Evolutionary conservation across 305 asterid genomes (phyloP), one percentile per base, ranked within the genome.

Genomic region (Fraxinus greggii): DNA sequence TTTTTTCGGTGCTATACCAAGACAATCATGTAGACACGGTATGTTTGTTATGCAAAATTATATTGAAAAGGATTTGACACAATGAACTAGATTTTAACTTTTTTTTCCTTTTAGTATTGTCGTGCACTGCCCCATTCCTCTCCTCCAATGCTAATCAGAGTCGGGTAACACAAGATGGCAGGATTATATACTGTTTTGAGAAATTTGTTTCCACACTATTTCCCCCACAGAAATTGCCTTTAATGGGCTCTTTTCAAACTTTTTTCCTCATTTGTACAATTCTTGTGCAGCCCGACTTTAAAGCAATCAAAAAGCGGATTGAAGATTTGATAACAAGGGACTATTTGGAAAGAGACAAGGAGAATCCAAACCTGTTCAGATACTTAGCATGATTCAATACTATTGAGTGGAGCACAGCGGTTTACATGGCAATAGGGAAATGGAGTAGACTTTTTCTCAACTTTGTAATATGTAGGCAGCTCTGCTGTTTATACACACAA

Each of bases 271-370:
- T 69, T 69, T 54, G 23, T 54, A 42, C 31, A 33, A 15, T 38
- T 5, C 61, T 29, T 83, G 13, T 83, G 85, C 91, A 90, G 91
- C 93, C 92, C 33, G 91, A 90, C 79, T 74, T 90, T 59, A 90
- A 81, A 78, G 85, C 84, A 45, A 88, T 92, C 81, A 90, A 90
- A 51, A 89, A 86, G 90, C 65, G 94, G 69, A 90, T 90, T 73
- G 93, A 90, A 79, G 89, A 89, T 80, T 87, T 90, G 40, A 89
- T 89, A 24, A 79, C 86, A 6, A 80, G 88, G 7, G 92, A 89
- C 10, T 91, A 87, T 84, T 72, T 91, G 87, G 90, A 88, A 75
- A 84, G 92, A 76, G 92, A 88, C 80, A 73, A 36, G 76, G 86
- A 86, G 54, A 86, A 82, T 76, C 86, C 92, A 3, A 87, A 85